Base-by-base conservation (phyloP, 1,139 yeast genomes). In the Saccharomyces hybrid region DNA sequence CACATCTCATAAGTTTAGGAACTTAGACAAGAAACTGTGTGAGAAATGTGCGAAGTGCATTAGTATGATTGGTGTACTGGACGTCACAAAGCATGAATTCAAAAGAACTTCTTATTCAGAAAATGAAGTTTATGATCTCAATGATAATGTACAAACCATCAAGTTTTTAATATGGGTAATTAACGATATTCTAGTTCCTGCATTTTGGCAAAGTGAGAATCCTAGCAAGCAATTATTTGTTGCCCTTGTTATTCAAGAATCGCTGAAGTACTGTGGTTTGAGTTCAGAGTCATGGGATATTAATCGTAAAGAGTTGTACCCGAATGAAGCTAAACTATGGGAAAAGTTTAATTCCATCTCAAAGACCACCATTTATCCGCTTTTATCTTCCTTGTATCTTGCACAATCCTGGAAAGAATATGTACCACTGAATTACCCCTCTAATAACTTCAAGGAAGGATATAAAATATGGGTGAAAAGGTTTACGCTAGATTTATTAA, bases 241-340 rank as follows among this genome's bases (percentile, higher is more conserved):
- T 38, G 96, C 97, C 0, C 87, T 81, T 70, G 88, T 95, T 0
- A 88, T 95, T 80, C 99, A 95, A 67, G 95, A 88, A 60, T 84
- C 86, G 51, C 71, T 93, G 53, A 82, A 82, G 58, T 79, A 84
- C 11, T 78, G 93, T 67, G 82, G 81, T 1, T 71, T 88, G 34
- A 79, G 75, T 52, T 65, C 71, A 2, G 56, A 67, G 2, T 66
- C 71, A 4, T 69, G 73, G 57, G 74, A 77, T 16, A 60, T 76
- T 4, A 65, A 66, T 28, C 52, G 61, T 6, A 59, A 64, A 38
- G 71, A 72, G 1, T 59, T 69, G 0, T 69, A 66, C 61, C 63
- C 75, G 11, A 61, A 65, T 4, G 76, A 75, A 56, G 59, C 62
- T 4, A 58, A 64, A 58, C 70, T 82, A 1, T 88, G 96, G 95